phyloP scores from a whole-genome alignment of 768 basidiomycete genomes.

The Lactarius akahatsu region DNA sequence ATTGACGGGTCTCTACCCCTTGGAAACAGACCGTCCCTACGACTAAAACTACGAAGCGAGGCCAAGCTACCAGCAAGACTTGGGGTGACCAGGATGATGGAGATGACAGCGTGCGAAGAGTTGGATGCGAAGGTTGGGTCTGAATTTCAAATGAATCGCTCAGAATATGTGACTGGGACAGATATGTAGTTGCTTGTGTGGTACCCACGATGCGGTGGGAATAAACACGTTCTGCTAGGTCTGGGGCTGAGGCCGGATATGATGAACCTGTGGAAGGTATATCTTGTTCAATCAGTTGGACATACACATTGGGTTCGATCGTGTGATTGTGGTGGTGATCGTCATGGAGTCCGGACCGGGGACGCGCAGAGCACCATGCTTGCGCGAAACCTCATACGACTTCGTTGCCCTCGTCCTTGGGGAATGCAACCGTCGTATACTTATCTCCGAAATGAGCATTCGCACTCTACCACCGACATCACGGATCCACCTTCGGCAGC shows the following conservation, averaged over 20 bases:
- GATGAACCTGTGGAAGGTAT: too few species aligned
- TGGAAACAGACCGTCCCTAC: not conserved
- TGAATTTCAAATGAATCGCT: not conserved
- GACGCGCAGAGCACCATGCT: not conserved
- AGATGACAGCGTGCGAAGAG: not conserved
- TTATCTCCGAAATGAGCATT: slow-evolving; percentile 9
- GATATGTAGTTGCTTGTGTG: not conserved
- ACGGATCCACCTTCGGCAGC: slow-evolving; percentile 7
- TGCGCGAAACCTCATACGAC: slow-evolving; percentile 11
- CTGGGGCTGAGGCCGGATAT: not conserved
- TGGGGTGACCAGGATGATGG: not conserved
- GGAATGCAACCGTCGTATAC: slow-evolving; percentile 10
- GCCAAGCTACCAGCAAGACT: not conserved
- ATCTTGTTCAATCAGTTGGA: too few species aligned
- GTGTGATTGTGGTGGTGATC: not conserved
- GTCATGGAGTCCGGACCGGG: not conserved
- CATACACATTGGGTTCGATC: not conserved
- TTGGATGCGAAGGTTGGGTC: not conserved
- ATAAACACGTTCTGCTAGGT: not conserved
- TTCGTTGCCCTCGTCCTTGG: slow-evolving; percentile 13
- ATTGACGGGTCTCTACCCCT: not conserved
- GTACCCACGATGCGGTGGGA: not conserved
- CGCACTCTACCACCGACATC: not conserved
- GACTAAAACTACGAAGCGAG: not conserved
- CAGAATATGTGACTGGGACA: not conserved